Evolutionary conservation across 192 early-diverging fungal genomes (phyloP).

Genomic region (Podila minutissima): DNA sequence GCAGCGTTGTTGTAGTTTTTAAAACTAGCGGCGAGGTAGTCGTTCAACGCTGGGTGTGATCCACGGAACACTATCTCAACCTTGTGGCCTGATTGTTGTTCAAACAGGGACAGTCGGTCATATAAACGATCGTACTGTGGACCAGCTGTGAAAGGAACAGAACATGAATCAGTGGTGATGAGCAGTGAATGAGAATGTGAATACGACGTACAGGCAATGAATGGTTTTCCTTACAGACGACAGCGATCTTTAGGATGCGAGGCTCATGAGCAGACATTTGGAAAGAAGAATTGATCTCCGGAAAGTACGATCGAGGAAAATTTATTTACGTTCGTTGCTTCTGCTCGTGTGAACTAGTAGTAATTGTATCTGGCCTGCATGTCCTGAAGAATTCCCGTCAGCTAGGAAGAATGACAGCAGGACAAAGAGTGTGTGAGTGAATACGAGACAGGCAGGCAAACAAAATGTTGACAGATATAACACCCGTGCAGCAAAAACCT

Average conservation of each 20-base stretch:
- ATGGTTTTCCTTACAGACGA: conserved; percentile 13
- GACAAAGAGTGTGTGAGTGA: not conserved
- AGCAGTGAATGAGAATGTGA: too few species aligned
- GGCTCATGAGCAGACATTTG: not conserved
- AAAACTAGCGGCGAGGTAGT: conserved; percentile 19
- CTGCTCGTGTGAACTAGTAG: conserved; percentile 4
- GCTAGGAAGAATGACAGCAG: not conserved
- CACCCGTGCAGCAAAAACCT: too few species aligned
- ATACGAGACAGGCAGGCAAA: not conserved
- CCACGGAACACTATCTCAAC: conserved; percentile 32
- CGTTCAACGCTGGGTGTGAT: conserved; percentile 31
- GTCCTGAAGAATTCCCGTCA: conserved; percentile 42
- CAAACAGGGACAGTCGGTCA: conserved; percentile 16
- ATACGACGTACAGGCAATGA: not conserved
- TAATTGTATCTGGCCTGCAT: conserved; percentile 45
- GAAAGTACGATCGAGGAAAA: not conserved
- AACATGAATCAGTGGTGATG: too few species aligned
- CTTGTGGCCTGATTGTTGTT: conserved; percentile 19
- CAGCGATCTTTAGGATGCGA: conserved; percentile 32
- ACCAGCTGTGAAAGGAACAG: conserved; percentile 1
- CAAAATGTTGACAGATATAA: not conserved
- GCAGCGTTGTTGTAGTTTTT: not conserved
- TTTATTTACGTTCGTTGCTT: not conserved
- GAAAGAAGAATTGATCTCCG: too few species aligned
- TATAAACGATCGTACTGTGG: conserved; percentile 39